Evolutionary conservation across 139 green algal genomes (phyloP), one percentile per base, ranked within the genome.

Genomic region (Chlamydomonas incerta): DNA sequence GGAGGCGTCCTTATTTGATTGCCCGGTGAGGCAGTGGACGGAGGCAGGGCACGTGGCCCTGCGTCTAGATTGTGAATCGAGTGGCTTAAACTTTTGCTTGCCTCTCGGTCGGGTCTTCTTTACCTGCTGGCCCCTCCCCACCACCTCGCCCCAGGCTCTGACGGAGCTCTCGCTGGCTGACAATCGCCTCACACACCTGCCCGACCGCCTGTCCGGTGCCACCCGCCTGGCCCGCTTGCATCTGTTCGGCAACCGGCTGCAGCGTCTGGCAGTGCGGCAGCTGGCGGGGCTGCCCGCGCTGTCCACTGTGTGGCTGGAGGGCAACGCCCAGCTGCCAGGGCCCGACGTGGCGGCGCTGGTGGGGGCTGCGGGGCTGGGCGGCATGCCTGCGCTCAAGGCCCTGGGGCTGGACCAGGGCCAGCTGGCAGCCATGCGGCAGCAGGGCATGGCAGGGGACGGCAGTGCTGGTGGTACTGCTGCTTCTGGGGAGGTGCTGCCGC

Each of bases 181-280:
- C 80, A 97, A 97, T 88, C 60, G 81, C 37, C 67, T 96, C 0
- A 46, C 57, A 0, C 10, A 37, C 34, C 87, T 96, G 60, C 92
- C 94, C 0, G 35, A 41, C 21, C 68, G 55, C 41, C 66, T 97
- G 20, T 52, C 80, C 29, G 65, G 52, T 50, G 81, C 95, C 26
- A 81, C 70, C 20, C 33, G 26, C 31, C 92, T 98, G 31, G 46
- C 90, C 20, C 88, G 90, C 33, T 88, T 97, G 37, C 91, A 94
- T 82, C 82, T 96, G 58, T 95, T 95, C 65, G 95, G 95, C 65
- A 98, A 98, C 84, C 20, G 74, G 26, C 85, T 98, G 31, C 76
- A 18, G 13, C 0, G 68, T 15, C 52, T 97, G 31, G 92, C 93
- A 3, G 67, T 88, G 0, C 55, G 62, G 15, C 50, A 74, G 20